These are phyloP conservation scores for Alternaria sp. DNA, from an alignment of 2,329 filamentous ascomycete species.

Conservation along the genomic window DNA sequence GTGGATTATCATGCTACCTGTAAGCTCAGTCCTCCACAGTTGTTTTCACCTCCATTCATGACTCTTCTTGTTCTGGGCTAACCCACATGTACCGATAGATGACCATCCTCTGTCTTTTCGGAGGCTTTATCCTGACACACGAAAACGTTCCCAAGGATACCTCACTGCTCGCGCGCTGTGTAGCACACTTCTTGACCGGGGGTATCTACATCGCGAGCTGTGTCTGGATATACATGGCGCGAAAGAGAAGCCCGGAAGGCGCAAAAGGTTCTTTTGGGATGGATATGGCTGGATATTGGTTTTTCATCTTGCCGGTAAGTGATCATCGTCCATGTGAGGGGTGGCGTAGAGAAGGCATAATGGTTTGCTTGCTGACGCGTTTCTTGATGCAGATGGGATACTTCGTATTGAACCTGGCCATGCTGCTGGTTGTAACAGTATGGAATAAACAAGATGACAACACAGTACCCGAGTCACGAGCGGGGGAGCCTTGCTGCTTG, in stretches of 20 bases:
- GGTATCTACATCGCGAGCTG: neutral
- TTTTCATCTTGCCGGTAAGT: neutral
- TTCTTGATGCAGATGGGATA: neutral
- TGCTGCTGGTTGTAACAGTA: neutral
- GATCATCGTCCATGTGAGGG: neutral
- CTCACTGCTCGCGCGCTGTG: neutral
- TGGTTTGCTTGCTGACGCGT: neutral
- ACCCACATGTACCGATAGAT: neutral
- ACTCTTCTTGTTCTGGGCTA: neutral
- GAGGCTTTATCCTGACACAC: neutral
- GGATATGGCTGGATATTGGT: neutral
- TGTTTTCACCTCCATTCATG: fast-evolving
- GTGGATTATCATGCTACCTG: neutral
- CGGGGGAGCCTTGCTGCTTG: neutral
- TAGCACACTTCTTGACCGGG: neutral
- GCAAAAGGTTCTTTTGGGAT: neutral
- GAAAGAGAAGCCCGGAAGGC: neutral
- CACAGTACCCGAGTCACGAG: neutral
- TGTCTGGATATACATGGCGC: neutral
- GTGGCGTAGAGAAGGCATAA: neutral
- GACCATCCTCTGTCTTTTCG: neutral
- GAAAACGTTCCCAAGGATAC: neutral
- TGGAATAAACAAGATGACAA: neutral
- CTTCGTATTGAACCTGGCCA: neutral
- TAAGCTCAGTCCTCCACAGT: neutral